phyloP scores from a whole-genome alignment of 2,329 filamentous ascomycete species.

The Pseudogymnoascus sp. region DNA sequence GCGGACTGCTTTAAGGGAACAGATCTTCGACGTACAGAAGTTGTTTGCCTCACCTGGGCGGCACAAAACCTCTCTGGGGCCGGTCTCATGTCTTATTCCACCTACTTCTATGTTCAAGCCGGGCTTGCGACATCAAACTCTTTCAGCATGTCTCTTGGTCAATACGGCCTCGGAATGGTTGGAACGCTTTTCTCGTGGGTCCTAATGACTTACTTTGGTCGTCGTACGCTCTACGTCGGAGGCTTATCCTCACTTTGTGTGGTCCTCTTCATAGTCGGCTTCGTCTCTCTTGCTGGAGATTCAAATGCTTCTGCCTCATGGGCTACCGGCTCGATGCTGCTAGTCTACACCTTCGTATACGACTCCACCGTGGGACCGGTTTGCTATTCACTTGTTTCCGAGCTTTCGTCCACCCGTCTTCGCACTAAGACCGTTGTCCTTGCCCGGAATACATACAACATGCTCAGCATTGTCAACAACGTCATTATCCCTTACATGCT shows the following conservation, averaged over 20 bases:
- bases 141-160: conserved; percentile 47
- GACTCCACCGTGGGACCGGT: conserved; percentile 38
- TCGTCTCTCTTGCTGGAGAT: conserved; percentile 37
- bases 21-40: conserved; percentile 44
- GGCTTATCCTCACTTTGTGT: conserved; percentile 37
- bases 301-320: conserved; percentile 35
- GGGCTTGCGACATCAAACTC: conserved; percentile 42
- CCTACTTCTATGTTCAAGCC: conserved; percentile 27
- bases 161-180: conserved; percentile 39
- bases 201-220: conserved; percentile 41
- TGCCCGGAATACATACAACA: conserved; percentile 31
- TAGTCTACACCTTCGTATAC: conserved; percentile 37
- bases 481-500: conserved; percentile 22
- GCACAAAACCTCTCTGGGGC: conserved; percentile 49
- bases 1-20: conserved; percentile 41
- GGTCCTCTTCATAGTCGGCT: conserved; percentile 40
- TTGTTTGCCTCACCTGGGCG: conserved; percentile 49
- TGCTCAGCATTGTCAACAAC: conserved; percentile 25
- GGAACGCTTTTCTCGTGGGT: conserved; percentile 45
- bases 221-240: conserved; percentile 45
- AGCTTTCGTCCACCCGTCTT: conserved; percentile 34
- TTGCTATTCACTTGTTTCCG: conserved; percentile 35
- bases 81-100: background rate
- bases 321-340: conserved; percentile 34
- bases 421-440: conserved; percentile 35